phyloP scores from a whole-genome alignment of 140 eudicot genomes.

The Artemisia princeps region DNA sequence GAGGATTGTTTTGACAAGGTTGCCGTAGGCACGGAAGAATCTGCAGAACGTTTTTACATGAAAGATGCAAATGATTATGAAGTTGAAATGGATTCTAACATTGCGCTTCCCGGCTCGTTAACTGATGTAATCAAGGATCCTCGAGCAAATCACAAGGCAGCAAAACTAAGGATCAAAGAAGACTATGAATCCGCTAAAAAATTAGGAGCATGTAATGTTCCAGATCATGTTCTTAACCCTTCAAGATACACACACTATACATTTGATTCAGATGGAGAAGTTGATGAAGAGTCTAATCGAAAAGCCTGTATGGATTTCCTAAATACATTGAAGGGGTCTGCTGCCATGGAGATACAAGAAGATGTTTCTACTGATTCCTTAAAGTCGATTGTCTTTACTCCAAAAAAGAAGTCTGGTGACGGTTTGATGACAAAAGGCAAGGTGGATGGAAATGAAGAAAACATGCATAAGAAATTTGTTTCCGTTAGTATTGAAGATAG shows the following conservation, averaged over 20 bases:
- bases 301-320: constrained; percentile 55
- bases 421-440: constrained; percentile 21
- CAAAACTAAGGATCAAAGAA: constrained; percentile 65
- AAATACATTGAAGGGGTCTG: constrained; percentile 36
- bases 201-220: constrained; percentile 33
- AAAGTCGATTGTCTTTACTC: constrained; percentile 52
- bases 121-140: constrained; percentile 49
- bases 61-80: constrained; percentile 42
- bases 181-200: constrained; percentile 56
- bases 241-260: constrained; percentile 73
- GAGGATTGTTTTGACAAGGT: constrained; percentile 80
- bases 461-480: constrained; percentile 25
- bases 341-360: constrained; percentile 26
- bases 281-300: constrained; percentile 55
- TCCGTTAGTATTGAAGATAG: constrained; percentile 39
- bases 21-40: constrained; percentile 56
- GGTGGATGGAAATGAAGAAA: constrained; percentile 28
- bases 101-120: constrained; percentile 47
- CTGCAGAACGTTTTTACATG: constrained; percentile 50
- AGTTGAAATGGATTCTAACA: constrained; percentile 35
- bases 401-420: constrained; percentile 40
- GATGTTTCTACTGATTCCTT: constrained; percentile 26
- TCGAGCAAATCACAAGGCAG: constrained; percentile 77
- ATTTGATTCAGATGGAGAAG: constrained; percentile 48
- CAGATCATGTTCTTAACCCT: constrained; percentile 75